Evolutionary conservation across 805 yeast species (phyloP), one percentile per base, ranked within the genome.

Genomic region (Spathaspora boniae): DNA sequence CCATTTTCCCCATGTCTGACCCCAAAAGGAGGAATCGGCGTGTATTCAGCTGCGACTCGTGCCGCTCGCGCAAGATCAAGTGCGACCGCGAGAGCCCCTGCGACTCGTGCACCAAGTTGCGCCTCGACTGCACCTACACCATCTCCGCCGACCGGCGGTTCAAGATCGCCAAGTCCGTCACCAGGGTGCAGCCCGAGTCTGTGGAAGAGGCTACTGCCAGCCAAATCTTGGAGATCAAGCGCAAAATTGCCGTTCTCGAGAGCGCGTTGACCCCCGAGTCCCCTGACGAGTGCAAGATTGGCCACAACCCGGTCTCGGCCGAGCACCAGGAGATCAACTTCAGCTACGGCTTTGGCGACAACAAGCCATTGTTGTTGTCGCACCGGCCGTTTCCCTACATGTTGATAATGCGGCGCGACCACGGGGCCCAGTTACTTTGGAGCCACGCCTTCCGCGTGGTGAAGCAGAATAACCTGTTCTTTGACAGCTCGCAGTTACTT

Each of bases 81-180:
- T 49, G 54, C 37, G 47, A 46, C 37, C 34, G 54, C 18, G 26
- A 26, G 9, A 27, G 29, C 8, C 54, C 54, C 1, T 49, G 54
- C 36, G 33, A 41, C 5, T 23, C 42, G 3, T 46, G 50, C 31
- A 27, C 31, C 5, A 25, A 37, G 12, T 21, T 40, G 12, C 41
- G 38, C n/a, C 11, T 36, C n/a, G 41, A 33, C 25, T 23, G 14
- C 15, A 29, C 41, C 22, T 45, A 42, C 27, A 24, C 9, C 6
- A 11, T 19, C 7, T 20, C 36, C 3, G 17, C 9, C 9, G 36
- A 32, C 5, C 12, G 6, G 12, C 25, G 27, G 19, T 18, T 16
- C 16, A 11, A 16, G 29, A 26, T 26, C 11, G 9, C 29, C 11
- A 26, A 26, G 29, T 18, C 22, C 6, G 8, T 7, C 29, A 6